Conservation (phyloP, 108 stramenopile species). For the Pseudonitzschia multistriata region DNA sequence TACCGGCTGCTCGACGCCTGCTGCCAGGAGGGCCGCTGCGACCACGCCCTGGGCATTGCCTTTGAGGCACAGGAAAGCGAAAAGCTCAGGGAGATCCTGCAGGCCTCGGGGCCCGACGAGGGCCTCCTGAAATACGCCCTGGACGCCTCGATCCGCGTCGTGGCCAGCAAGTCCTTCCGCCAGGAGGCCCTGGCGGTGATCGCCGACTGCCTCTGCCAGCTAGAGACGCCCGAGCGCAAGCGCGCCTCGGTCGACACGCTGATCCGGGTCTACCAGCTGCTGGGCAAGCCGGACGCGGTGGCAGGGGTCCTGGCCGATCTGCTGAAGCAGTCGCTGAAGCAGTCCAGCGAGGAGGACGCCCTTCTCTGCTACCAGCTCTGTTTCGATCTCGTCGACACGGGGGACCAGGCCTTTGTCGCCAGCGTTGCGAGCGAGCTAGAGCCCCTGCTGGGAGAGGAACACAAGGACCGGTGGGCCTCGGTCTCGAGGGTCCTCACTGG, state of each 20-base stretch:
- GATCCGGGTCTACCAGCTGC: constrained; percentile 70
- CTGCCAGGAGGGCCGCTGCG: constrained; percentile 76
- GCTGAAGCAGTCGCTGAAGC: constrained; percentile 46
- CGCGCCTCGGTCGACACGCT: constrained; percentile 54
- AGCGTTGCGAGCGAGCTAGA: constrained; percentile 50
- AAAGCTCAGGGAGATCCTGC: constrained; percentile 52
- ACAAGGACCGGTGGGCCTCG: constrained; percentile 36
- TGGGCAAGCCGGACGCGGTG: constrained; percentile 62
- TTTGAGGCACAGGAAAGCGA: constrained; percentile 79
- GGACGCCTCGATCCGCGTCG: constrained; percentile 45
- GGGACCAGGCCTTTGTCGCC: constrained; percentile 91
- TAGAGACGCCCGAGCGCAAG: constrained; percentile 17
- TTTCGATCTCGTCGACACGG: constrained; percentile 92
- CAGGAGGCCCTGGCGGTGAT: constrained; percentile 68
- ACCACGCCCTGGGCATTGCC: constrained; percentile 96
- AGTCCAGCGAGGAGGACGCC: constrained; percentile 66
- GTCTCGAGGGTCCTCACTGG: constrained; percentile 60
- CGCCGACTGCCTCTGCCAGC: constrained; percentile 44
- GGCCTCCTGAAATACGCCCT: constrained; percentile 57
- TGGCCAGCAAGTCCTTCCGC: constrained; percentile 75
- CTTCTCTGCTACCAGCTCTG: constrained; percentile 95
- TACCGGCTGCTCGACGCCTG: constrained; percentile 92
- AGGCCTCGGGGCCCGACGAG: constrained; percentile 20
- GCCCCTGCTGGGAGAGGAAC: constrained; percentile 21
- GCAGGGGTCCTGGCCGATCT: constrained; percentile 69